These are phyloP conservation scores for Chlamydomonas reinhardtii DNA, from an alignment of 163 green algal genomes.

Conservation along the genomic window DNA sequence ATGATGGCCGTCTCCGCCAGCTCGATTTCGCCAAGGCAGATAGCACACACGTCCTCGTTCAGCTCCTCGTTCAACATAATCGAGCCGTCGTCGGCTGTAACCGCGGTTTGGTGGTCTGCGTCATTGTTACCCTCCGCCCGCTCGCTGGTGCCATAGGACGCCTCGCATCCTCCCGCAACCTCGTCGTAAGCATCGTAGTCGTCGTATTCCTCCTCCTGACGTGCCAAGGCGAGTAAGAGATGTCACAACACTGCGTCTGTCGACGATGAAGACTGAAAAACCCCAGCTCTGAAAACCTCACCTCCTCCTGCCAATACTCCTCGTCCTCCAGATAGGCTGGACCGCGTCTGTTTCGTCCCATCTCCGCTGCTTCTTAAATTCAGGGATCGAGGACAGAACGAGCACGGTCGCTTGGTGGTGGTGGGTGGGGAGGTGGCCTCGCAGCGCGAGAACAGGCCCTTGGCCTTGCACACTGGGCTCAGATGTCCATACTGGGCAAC, in stretches of 20 bases:
- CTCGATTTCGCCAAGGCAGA: slow-evolving; percentile 72
- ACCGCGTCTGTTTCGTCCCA: not conserved
- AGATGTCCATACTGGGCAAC: too few species aligned
- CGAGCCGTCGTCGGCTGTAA: too few species aligned
- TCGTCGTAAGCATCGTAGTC: not conserved
- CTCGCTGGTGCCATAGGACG: not conserved
- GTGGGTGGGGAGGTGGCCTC: too few species aligned
- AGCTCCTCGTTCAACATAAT: too few species aligned
- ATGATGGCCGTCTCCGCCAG: slow-evolving; percentile 69
- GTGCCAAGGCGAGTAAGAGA: not conserved
- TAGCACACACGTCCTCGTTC: slow-evolving; percentile 61
- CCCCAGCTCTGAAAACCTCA: not conserved
- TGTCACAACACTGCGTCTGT: not conserved
- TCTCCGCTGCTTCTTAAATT: not conserved
- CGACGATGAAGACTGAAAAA: not conserved
- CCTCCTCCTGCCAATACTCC: slow-evolving; percentile 36
- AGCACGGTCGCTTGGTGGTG: too few species aligned
- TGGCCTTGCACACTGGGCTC: too few species aligned
- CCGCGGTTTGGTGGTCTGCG: not conserved
- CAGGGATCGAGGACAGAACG: too few species aligned
- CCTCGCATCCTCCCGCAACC: too few species aligned
- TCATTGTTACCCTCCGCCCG: not conserved
- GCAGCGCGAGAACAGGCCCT: too few species aligned
- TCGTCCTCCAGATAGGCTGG: slow-evolving; percentile 13
- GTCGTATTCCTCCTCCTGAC: not conserved